Percentiles rank a stretch among this genome's conserved stretches.
Evolutionary conservation across 2,329 filamentous ascomycete genomes (phyloP).

Genomic region (Aspergillus pseudoglaucus): DNA sequence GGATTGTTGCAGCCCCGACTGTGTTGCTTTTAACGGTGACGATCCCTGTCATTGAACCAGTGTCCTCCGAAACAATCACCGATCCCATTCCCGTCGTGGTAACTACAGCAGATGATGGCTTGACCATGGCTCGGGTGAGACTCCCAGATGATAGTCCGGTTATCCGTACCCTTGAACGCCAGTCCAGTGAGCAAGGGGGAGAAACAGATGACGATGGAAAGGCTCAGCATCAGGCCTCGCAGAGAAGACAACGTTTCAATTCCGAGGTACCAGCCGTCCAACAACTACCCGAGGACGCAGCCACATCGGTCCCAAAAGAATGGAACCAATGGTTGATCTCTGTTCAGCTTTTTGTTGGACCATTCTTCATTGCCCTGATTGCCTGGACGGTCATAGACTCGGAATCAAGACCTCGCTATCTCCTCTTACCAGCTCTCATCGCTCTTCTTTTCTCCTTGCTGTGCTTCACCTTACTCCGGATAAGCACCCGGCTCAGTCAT

Average conservation of each 20-base stretch:
- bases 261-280: conserved; percentile 34
- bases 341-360: conserved; percentile 79
- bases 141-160: conserved; percentile 34
- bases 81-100: conserved; percentile 30
- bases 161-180: conserved; percentile 16
- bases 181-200: conserved; percentile 3
- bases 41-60: conserved; percentile 77
- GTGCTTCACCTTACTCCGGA: conserved; percentile 59
- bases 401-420: conserved; percentile 44
- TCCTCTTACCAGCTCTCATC: conserved; percentile 54
- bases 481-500: conserved; percentile 52
- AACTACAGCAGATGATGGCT: conserved; percentile 14
- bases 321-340: conserved; percentile 92
- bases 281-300: conserved; percentile 12
- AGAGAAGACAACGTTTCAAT: conserved; percentile 23
- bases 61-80: conserved; percentile 44
- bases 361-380: conserved; percentile 72
- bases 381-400: conserved; percentile 56
- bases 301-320: conserved; percentile 37
- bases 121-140: conserved; percentile 20
- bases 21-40: conserved; percentile 87
- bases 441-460: conserved; percentile 64
- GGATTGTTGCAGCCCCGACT: conserved; percentile 76
- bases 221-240: conserved; percentile 11
- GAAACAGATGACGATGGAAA: conserved; percentile 11